A percentile compares a stretch with the other conserved stretches of the same genome.
These are phyloP conservation scores for Pythium utonaiense DNA, from an alignment of 352 stramenopile species.

Conservation along the genomic window DNA sequence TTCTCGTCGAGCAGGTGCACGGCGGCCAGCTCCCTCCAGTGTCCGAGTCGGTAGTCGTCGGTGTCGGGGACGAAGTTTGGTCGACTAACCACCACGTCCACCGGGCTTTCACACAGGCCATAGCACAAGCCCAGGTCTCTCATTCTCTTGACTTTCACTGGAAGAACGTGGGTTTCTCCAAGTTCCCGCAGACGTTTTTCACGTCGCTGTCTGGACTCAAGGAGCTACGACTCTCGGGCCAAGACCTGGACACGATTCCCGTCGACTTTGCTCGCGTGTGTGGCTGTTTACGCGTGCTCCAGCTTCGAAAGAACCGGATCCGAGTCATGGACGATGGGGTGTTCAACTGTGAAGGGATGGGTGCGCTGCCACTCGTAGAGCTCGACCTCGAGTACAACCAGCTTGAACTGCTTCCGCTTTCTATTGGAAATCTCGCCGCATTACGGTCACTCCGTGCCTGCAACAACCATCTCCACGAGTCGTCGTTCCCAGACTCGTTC, in stretches of 20 bases:
- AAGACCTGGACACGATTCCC: conserved; percentile 41
- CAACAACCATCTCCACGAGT: conserved; percentile 42
- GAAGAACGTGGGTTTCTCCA: conserved; percentile 43
- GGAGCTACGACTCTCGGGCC: conserved; percentile 62
- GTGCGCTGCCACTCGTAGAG: conserved; percentile 31
- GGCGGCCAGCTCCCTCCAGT: conserved; percentile 32
- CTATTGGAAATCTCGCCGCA: conserved; percentile 35
- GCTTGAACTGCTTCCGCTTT: conserved; percentile 35
- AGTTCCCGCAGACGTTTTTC: conserved; percentile 54
- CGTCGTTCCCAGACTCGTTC: conserved; percentile 36
- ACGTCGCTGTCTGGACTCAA: conserved; percentile 30
- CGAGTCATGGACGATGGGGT: conserved; percentile 37
- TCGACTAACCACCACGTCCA: conserved; percentile 69
- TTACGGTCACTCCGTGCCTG: conserved; percentile 38
- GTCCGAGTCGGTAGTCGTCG: conserved; percentile 34
- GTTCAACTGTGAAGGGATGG: conserved; percentile 21
- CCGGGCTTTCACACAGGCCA: conserved; percentile 40
- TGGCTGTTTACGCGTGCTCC: conserved; percentile 44
- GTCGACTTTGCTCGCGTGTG: conserved; percentile 33
- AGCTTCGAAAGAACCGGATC: conserved; percentile 63
- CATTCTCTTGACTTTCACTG: conserved; percentile 63
- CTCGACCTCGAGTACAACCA: conserved; percentile 73
- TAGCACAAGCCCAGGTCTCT: conserved; percentile 34
- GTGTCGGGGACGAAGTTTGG: conserved; percentile 54
- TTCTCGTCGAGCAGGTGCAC: conserved; percentile 33